A percentile compares a stretch with the other conserved stretches of the same genome.
Conservation (phyloP, 2,329 filamentous ascomycete species). For the Trichoderma hamatum region DNA sequence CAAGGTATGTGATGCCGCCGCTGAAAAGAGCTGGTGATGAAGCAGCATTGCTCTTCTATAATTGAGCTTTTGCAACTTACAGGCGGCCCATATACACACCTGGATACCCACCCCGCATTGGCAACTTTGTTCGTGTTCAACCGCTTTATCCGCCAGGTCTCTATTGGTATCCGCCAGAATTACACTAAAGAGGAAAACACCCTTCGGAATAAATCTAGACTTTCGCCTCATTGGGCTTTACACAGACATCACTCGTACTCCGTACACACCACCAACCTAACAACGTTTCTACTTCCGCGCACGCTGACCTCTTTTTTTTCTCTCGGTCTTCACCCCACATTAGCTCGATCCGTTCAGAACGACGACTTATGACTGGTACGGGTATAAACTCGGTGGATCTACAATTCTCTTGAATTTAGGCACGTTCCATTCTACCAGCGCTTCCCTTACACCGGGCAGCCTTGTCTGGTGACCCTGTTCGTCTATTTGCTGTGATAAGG, state of each 20-base stretch:
- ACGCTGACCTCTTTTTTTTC: background rate
- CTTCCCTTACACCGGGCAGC: background rate
- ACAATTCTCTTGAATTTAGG: background rate
- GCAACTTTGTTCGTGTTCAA: background rate
- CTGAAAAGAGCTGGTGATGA: background rate
- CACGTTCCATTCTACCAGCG: slow-evolving; percentile 3
- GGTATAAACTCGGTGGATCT: slow-evolving; percentile 22
- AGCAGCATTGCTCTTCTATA: background rate
- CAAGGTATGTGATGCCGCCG: background rate
- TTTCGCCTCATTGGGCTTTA: background rate
- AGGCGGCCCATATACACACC: background rate
- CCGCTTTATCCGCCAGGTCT: background rate
- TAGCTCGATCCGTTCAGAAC: background rate
- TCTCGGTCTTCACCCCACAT: slow-evolving; percentile 3
- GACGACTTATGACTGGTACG: slow-evolving; percentile 18
- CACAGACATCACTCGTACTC: background rate
- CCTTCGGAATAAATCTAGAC: slow-evolving; percentile 4
- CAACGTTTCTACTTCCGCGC: background rate
- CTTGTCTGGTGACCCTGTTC: background rate
- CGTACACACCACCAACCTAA: background rate
- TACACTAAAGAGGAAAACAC: background rate
- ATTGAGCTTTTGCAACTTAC: background rate
- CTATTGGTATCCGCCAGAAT: background rate
- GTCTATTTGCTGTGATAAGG: background rate
- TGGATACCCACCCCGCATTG: background rate